Conservation (phyloP, 768 basidiomycete species). For the Ramaria rubella region DNA sequence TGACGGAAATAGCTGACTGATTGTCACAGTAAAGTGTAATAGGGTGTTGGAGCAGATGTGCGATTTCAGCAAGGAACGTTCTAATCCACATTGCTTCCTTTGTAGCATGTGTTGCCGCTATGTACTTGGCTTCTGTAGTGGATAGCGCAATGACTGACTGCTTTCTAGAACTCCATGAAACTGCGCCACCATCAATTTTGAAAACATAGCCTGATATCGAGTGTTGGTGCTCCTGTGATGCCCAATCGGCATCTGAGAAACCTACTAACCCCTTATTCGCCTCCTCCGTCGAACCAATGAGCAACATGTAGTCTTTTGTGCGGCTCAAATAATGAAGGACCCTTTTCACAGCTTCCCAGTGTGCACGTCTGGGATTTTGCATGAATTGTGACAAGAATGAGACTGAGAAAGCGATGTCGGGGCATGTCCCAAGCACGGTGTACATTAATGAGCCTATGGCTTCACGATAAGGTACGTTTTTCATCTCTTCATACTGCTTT, state of each 20-base stretch:
- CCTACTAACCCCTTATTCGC: constrained; percentile 11
- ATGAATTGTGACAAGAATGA: no score
- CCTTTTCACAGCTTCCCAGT: no score
- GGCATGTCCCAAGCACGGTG: background rate
- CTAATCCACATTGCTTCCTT: no score
- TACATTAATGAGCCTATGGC: no score
- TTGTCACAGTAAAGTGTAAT: background rate
- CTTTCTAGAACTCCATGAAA: no score
- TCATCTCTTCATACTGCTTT: background rate
- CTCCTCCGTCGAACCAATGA: constrained; percentile 16
- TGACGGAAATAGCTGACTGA: constrained; percentile 16
- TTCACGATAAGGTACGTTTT: constrained; percentile 15
- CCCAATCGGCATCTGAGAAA: constrained; percentile 23
- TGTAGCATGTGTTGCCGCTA: no score
- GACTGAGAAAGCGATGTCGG: background rate
- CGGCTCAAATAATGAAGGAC: constrained; percentile 23
- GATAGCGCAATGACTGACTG: no score
- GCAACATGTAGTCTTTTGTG: constrained; percentile 16
- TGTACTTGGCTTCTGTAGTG: no score
- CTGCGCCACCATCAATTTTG: constrained; percentile 23
- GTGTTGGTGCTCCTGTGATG: constrained; percentile 17
- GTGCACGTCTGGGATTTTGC: no score
- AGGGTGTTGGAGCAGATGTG: background rate
- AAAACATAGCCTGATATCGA: constrained; percentile 33
- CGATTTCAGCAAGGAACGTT: background rate